These are phyloP conservation scores for Chlorophyllum brunneum DNA, from an alignment of 768 basidiomycete genomes.

Conservation along the genomic window DNA sequence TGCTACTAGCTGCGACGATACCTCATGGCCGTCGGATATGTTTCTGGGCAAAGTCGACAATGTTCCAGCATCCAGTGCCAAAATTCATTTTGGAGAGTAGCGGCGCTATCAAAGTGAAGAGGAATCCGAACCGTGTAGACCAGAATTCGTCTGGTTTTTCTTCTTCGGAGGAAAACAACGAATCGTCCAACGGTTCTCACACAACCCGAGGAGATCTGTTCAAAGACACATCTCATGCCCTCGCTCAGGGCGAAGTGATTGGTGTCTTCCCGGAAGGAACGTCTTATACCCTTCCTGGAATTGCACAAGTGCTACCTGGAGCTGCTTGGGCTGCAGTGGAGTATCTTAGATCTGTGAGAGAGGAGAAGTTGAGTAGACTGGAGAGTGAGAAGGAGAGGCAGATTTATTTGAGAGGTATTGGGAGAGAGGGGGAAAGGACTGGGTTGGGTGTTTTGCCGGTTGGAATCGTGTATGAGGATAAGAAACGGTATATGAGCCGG, in stretches of 20 bases:
- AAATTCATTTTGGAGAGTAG: conserved; percentile 52
- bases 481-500: conserved; percentile 58
- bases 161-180: neutral
- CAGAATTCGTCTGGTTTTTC: conserved; percentile 15
- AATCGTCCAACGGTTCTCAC: neutral
- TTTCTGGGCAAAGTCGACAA: conserved; percentile 68
- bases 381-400: conserved; percentile 8
- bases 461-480: conserved; percentile 69
- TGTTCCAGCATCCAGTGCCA: conserved; percentile 57
- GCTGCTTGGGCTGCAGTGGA: conserved; percentile 72
- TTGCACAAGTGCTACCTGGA: conserved; percentile 54
- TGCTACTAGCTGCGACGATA: conserved; percentile 44
- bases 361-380: conserved; percentile 8
- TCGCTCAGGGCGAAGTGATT: conserved; percentile 51
- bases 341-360: conserved; percentile 41
- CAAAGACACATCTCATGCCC: conserved; percentile 48
- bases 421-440: conserved; percentile 18
- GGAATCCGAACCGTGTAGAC: conserved; percentile 49
- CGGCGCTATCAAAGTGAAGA: conserved; percentile 69
- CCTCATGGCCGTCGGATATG: conserved; percentile 55
- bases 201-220: conserved; percentile 43
- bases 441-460: conserved; percentile 54
- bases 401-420: conserved; percentile 10
- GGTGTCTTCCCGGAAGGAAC: conserved; percentile 71
- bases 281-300: conserved; percentile 43